Percentiles rank a stretch among this genome's conserved stretches.
These are phyloP conservation scores for Zea luxurians DNA, from an alignment of 176 grass and related monocot species.

Conservation along the genomic window DNA sequence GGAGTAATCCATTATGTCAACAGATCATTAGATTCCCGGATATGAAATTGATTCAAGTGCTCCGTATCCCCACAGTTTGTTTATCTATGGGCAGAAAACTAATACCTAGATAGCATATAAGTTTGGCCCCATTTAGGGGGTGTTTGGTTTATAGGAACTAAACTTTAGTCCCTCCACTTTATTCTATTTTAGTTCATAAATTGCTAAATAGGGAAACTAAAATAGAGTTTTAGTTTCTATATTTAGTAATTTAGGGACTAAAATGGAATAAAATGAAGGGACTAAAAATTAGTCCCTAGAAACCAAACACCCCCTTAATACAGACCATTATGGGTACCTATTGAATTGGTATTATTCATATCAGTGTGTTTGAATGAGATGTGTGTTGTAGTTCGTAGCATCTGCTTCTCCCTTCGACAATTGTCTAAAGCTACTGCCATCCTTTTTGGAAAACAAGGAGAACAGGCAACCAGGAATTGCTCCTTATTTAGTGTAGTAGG, in stretches of 20 bases:
- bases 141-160: too few species aligned
- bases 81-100: background rate
- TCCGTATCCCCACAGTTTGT: background rate
- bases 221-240: too few species aligned
- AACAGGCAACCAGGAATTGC: background rate
- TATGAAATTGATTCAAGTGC: too few species aligned
- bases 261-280: too few species aligned
- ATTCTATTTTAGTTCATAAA: too few species aligned
- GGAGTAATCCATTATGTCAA: too few species aligned
- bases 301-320: too few species aligned
- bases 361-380: background rate
- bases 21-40: too few species aligned
- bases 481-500: background rate
- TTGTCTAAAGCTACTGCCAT: background rate
- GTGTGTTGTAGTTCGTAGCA: background rate
- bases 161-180: too few species aligned
- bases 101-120: background rate
- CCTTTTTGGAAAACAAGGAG: background rate
- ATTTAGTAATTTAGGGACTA: too few species aligned
- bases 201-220: too few species aligned
- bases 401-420: background rate
- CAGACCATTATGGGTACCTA: background rate
- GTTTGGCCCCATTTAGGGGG: background rate
- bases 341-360: background rate
- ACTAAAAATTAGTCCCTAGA: too few species aligned